Base-by-base conservation (phyloP, 116 monocot genomes). In the Iris pallida region DNA sequence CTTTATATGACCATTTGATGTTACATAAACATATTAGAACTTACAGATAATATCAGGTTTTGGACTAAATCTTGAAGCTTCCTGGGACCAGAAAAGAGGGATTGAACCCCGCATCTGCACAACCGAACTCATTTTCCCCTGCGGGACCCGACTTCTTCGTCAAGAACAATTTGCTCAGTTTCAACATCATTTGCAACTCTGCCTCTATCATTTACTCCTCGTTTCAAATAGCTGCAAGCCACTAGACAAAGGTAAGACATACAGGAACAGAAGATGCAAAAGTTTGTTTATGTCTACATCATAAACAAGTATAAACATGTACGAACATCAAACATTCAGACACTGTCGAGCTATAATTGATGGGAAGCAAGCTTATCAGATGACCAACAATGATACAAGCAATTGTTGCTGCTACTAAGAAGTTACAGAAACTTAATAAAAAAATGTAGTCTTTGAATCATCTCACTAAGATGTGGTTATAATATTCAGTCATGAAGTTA, bases 141-240 rank as follows among this genome's bases (percentile, higher is more conserved):
- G 40, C 71, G 74, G 42, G 81, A 80, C 20, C 98, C 98, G 73
- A 82, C 78, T 76, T 84, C 98, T 80, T 98, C 98, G 57, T 93
- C 98, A 59, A 98, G 71, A 44, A 98, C 76, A 77, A 98, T 88
- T 78, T 98, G 98, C 63, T 98, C 98, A 54, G 93, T 98, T 82
- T 98, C 98, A 57, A 98, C 98, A 80, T 98, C 98, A 79, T 98
- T 98, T 71, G 98, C 98, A 63, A 98, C 98, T 77, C 90, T 80
- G 4, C 98, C 98, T 45, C 80, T 68, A 77, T 98, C 98, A 77
- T 98, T 98, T 30, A 98, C 98, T 62, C 98, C 98, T 71, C 98
- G 81, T 76, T 98, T 98, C 76, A 98, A 75, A 80, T 88, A 98
- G 76, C 98, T 98, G 74, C 47, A 79, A 9, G 14, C 9, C 14